A percentile compares a stretch with the other conserved stretches of the same genome.
Evolutionary conservation across 2,329 filamentous ascomycete genomes (phyloP).

Genomic region (Colletotrichum melonis): DNA sequence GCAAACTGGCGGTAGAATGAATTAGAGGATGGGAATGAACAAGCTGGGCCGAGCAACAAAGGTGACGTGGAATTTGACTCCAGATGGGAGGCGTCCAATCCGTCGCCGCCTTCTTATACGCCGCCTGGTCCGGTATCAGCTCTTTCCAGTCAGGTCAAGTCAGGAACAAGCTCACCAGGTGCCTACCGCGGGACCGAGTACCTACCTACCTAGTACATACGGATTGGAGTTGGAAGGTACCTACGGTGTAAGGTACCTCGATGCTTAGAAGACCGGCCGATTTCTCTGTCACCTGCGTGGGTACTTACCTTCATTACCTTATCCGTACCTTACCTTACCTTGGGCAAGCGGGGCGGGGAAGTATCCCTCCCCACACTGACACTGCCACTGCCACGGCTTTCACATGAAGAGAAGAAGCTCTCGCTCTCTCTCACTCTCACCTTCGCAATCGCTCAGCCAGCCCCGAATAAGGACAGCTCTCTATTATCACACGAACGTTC

Average conservation of each 20-base stretch:
- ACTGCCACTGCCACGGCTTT: neutral
- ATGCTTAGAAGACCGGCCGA: too few species aligned
- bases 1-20: neutral
- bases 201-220: too few species aligned
- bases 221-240: too few species aligned
- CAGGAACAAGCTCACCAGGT: neutral
- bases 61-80: neutral
- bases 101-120: neutral
- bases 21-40: neutral
- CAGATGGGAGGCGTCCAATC: neutral
- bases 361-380: neutral
- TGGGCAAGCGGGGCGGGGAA: constrained; percentile 3
- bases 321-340: neutral
- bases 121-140: neutral
- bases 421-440: neutral
- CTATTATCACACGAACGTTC: neutral
- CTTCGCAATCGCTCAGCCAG: neutral
- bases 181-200: too few species aligned
- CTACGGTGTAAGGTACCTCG: too few species aligned
- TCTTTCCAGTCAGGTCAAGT: neutral
- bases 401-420: neutral
- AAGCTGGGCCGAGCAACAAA: neutral
- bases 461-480: neutral
- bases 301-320: too few species aligned
- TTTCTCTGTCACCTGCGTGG: too few species aligned